Evolutionary conservation across 441 rosid species (phyloP).

Genomic region (Erodium trifolium): DNA sequence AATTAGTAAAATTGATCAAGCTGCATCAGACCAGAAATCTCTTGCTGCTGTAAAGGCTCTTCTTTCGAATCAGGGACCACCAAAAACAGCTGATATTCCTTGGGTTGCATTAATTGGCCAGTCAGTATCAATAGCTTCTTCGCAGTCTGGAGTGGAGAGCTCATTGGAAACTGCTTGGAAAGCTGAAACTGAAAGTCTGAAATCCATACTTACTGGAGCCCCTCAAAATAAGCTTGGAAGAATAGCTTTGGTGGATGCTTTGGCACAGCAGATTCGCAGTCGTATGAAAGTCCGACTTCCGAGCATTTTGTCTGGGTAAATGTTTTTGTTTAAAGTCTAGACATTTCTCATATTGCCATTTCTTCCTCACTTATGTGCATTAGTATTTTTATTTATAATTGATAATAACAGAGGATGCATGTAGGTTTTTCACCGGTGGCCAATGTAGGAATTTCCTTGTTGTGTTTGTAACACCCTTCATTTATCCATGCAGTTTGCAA

Average conservation of each 20-base stretch:
- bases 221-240: slow-evolving; percentile 88
- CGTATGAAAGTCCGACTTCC: slow-evolving; percentile 91
- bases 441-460: not conserved
- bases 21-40: slow-evolving; percentile 74
- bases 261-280: slow-evolving; percentile 69
- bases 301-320: slow-evolving; percentile 79
- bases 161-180: slow-evolving; percentile 95
- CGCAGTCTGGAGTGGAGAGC: slow-evolving; percentile 65
- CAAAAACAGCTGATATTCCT: slow-evolving; percentile 77
- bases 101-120: slow-evolving; percentile 98
- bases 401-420: not conserved
- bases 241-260: slow-evolving; percentile 75
- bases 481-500: slow-evolving; percentile 53
- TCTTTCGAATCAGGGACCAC: slow-evolving; percentile 72
- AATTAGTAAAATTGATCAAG: slow-evolving; percentile 28
- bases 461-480: slow-evolving; percentile 2
- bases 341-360: not conserved
- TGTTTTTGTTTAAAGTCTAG: slow-evolving; percentile 5
- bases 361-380: slow-evolving; percentile 5
- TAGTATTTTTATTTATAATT: not conserved
- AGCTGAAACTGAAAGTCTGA: slow-evolving; percentile 87
- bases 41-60: slow-evolving; percentile 93
- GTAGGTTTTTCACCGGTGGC: not conserved
- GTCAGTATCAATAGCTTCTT: slow-evolving; percentile 78
- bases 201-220: slow-evolving; percentile 69